Percentiles rank a stretch among this genome's conserved stretches.
Evolutionary conservation across 179 eudicot genomes (phyloP).

Genomic region (Carnegiea gigantea): DNA sequence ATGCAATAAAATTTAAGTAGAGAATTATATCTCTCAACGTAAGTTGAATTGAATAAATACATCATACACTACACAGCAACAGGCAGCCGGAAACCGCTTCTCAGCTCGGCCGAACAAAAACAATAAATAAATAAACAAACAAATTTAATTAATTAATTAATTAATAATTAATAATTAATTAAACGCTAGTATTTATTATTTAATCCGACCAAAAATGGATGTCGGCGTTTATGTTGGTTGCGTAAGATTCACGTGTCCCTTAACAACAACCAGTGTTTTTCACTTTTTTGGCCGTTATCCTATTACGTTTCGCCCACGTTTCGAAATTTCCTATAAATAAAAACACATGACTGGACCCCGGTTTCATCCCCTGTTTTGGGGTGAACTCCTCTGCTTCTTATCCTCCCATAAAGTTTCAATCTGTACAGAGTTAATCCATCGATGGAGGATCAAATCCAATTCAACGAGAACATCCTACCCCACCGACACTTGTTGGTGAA

Average conservation of each 20-base stretch:
- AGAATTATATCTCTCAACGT: too few relatives aligned
- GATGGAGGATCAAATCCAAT: slow-evolving; percentile 10
- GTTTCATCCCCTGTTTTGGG: background rate
- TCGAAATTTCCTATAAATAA: background rate
- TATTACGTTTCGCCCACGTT: slow-evolving; percentile 6
- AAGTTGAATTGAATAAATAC: too few relatives aligned
- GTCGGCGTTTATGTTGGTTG: background rate
- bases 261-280: too few relatives aligned
- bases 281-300: background rate
- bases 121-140: too few relatives aligned
- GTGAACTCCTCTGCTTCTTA: background rate
- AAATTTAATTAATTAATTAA: too few relatives aligned
- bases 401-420: too few relatives aligned
- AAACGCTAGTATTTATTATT: background rate
- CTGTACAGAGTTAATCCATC: background rate
- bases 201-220: background rate
- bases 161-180: too few relatives aligned
- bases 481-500: background rate
- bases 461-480: background rate
- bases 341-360: background rate
- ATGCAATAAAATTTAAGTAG: too few relatives aligned
- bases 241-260: background rate
- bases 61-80: too few relatives aligned
- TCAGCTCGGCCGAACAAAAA: too few relatives aligned
- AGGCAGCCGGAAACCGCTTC: too few relatives aligned